A percentile compares a stretch with the other conserved stretches of the same genome.
Conservation (phyloP, 73 alveolate species). For the Paraurostyla sp. region DNA sequence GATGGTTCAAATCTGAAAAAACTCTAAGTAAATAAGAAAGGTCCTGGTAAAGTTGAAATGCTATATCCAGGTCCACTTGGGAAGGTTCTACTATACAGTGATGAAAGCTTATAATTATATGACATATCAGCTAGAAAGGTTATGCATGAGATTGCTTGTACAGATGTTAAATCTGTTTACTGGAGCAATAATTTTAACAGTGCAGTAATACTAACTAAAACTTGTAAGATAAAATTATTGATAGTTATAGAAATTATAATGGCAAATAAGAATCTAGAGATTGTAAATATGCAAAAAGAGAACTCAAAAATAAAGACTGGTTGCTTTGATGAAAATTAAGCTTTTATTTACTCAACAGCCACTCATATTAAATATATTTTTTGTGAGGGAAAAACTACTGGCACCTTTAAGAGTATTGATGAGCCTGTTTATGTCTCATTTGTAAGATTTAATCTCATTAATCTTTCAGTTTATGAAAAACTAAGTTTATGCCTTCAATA, state of each 20-base stretch:
- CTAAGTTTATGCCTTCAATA: constrained; percentile 37
- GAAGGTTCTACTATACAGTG: constrained; percentile 79
- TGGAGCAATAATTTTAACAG: constrained; percentile 91
- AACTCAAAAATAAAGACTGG: constrained; percentile 92
- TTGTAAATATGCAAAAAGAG: constrained; percentile 86
- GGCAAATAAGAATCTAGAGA: constrained; percentile 88
- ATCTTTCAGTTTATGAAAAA: constrained; percentile 16
- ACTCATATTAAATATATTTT: constrained; percentile 95
- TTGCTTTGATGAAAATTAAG: constrained; percentile 95
- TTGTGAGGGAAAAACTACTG: constrained; percentile 80
- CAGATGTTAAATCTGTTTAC: constrained; percentile 82
- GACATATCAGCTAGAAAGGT: constrained; percentile 91
- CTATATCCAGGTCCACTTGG: constrained; percentile 85
- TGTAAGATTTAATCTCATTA: background rate
- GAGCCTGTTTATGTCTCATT: constrained; percentile 81
- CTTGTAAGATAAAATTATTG: background rate
- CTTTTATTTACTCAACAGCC: constrained; percentile 93
- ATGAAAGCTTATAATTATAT: constrained; percentile 84
- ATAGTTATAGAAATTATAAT: constrained; percentile 66
- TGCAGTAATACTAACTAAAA: constrained; percentile 92
- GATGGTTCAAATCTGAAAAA: constrained; percentile 38
- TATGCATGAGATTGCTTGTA: constrained; percentile 81
- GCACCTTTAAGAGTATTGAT: constrained; percentile 81
- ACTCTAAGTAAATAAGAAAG: constrained; percentile 74
- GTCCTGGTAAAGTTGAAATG: constrained; percentile 79